Evolutionary conservation across 1,284 basidiomycete species (phyloP).

Genomic region (Pholiota adiposa): DNA sequence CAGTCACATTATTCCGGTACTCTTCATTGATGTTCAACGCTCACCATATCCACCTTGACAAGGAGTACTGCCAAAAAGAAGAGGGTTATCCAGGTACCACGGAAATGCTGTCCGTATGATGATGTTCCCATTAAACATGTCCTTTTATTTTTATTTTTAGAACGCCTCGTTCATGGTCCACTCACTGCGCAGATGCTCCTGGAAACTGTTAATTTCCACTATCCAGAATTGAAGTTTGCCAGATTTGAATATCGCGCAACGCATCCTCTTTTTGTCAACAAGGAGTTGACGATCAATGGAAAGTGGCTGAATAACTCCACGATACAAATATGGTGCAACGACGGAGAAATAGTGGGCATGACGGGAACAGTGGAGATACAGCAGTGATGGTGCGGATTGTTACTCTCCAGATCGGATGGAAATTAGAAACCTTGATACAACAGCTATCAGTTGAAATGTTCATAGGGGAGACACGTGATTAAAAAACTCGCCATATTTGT

Average conservation of each 20-base stretch:
- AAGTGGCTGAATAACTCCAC: conserved; percentile 44
- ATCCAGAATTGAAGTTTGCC: conserved; percentile 47
- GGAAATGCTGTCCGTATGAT: conserved; percentile 18
- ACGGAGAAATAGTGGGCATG: conserved; percentile 74
- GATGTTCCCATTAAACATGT: conserved; percentile 3
- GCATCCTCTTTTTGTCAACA: conserved; percentile 73
- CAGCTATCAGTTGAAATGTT: background rate
- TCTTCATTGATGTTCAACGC: conserved; percentile 84
- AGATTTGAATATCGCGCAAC: conserved; percentile 76
- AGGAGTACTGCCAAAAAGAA: conserved; percentile 70
- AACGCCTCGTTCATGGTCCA: conserved; percentile 83
- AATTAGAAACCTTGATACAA: conserved; percentile 28
- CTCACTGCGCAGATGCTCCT: conserved; percentile 79
- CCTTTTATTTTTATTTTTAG: conserved; percentile 38
- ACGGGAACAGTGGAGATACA: conserved; percentile 48
- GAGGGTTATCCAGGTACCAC: conserved; percentile 79
- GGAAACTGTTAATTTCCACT: conserved; percentile 57
- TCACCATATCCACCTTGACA: conserved; percentile 77
- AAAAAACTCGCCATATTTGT: conserved; percentile 72
- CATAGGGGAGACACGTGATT: background rate
- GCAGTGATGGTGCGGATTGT: background rate
- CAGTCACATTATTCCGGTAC: conserved; percentile 81
- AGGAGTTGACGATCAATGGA: conserved; percentile 59
- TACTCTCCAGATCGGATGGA: no score
- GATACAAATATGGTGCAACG: conserved; percentile 55